Base-by-base conservation (phyloP, 2,329 filamentous ascomycete genomes). In the Thielaviopsis musarum region DNA sequence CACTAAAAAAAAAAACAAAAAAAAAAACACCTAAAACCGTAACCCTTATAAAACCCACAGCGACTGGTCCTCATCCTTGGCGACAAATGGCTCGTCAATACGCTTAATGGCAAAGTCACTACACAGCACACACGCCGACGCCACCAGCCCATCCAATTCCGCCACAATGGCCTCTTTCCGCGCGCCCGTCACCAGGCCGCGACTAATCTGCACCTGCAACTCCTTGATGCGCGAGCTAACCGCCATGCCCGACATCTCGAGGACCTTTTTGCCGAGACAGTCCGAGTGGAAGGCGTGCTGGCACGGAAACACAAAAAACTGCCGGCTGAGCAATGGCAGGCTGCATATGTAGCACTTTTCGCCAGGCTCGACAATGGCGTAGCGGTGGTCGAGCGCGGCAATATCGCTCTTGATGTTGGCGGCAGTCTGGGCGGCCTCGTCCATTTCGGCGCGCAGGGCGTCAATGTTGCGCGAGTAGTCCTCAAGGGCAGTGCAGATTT, bases 301-400 rank as follows among this genome's bases (percentile, higher is more conserved):
- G 70, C 93, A 98, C 0, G 93, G 93, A 65, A 98, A 98, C 19
- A 98, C 93, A 66, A 97, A 98, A 72, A 98, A 98, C 66, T 96
- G 91, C 58, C 91, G 75, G 67, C 87, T 91, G 17, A 98, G 77
- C 58, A 98, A 73, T 10, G 93, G 93, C 59, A 97, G 72, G 0
- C 84, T 82, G 68, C 93, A 98, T 1, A 86, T 82, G 73, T 91
- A 94, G 71, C 93, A 98, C 68, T 88, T 85, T 75, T 98, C 93
- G 0, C 93, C 93, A 0, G 93, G 91, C 69, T 96, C 91, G 6
- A 98, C 93, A 63, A 98, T 95, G 1, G 91, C 93, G 68, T 97
- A 98, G 3, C 93, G 83, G 63, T 86, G 82, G 68, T 95, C 90
- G 2, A 98, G 78, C 0, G 84, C 83, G 1, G 85, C 83, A 65